Conservation (phyloP, 495 filamentous ascomycete species). For the Penicillium robsamsonii region DNA sequence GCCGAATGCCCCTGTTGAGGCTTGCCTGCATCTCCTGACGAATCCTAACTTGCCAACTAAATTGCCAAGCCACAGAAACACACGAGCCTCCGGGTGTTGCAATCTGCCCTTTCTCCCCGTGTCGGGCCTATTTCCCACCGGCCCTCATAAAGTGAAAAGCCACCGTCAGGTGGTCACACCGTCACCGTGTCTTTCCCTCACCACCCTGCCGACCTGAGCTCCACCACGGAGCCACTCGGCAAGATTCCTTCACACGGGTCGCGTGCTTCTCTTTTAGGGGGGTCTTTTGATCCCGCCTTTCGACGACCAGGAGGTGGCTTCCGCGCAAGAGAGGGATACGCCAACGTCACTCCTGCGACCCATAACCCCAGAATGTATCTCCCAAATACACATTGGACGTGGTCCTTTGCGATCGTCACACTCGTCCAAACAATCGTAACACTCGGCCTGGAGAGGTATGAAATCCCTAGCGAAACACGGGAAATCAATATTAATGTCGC, state of each 20-base stretch:
- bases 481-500: constrained; percentile 1
- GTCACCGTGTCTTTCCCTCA: constrained; percentile 40
- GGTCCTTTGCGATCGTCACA: constrained; percentile 74
- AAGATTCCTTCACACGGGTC: constrained; percentile 63
- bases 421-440: constrained; percentile 73
- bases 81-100: constrained; percentile 22
- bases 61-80: constrained; percentile 23
- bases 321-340: constrained; percentile 55
- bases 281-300: constrained; percentile 53
- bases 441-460: constrained; percentile 83
- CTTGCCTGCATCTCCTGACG: not conserved
- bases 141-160: constrained; percentile 20
- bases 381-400: constrained; percentile 82
- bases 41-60: constrained; percentile 10
- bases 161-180: constrained; percentile 37
- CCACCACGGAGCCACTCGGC: constrained; percentile 48
- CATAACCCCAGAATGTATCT: constrained; percentile 57
- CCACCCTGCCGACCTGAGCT: constrained; percentile 34
- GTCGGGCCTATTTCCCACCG: constrained; percentile 10
- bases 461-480: constrained; percentile 12
- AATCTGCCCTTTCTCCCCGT: constrained; percentile 11
- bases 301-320: constrained; percentile 51
- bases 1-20: constrained; percentile 12
- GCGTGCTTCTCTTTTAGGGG: constrained; percentile 63
- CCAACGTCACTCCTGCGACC: constrained; percentile 30